phyloP scores from a whole-genome alignment of 768 basidiomycete species.

The Lentinula edodes region DNA sequence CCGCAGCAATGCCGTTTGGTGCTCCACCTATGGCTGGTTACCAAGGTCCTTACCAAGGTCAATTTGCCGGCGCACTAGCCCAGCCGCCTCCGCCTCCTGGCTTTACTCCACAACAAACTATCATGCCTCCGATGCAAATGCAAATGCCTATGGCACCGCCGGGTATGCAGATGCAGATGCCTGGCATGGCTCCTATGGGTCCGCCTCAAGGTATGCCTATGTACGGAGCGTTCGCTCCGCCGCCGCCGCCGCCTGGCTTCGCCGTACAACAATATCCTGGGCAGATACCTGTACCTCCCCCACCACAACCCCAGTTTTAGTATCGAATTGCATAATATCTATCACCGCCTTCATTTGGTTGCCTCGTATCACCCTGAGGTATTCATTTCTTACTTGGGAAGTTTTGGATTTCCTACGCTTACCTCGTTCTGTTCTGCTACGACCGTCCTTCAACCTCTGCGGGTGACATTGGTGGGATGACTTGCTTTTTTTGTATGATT shows the following conservation, averaged over 20 bases:
- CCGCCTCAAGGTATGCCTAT: slow-evolving; percentile 27
- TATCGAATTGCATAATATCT: neutral
- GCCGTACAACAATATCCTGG: slow-evolving; percentile 39
- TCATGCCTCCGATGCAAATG: slow-evolving; percentile 39
- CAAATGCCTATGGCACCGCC: slow-evolving; percentile 10
- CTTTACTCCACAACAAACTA: slow-evolving; percentile 68
- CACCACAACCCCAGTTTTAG: slow-evolving; percentile 36
- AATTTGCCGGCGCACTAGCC: slow-evolving; percentile 86
- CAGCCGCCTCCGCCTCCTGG: slow-evolving; percentile 79
- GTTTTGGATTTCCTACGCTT: no score
- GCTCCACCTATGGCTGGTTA: slow-evolving; percentile 63
- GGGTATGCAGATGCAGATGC: slow-evolving; percentile 13
- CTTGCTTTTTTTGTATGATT: neutral
- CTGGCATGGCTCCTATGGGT: slow-evolving; percentile 22
- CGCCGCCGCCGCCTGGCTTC: slow-evolving; percentile 66
- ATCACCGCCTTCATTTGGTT: neutral
- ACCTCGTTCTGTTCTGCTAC: no score
- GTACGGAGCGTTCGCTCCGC: slow-evolving; percentile 22
- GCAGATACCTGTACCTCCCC: slow-evolving; percentile 37
- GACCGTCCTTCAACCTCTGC: neutral
- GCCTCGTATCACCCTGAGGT: no score
- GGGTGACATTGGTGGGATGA: neutral
- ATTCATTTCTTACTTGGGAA: no score
- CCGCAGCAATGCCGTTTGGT: slow-evolving; percentile 69
- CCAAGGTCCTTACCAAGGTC: slow-evolving; percentile 81